phyloP scores from a whole-genome alignment of 2,329 filamentous ascomycete genomes.

The Aspergillus fijiensis region DNA sequence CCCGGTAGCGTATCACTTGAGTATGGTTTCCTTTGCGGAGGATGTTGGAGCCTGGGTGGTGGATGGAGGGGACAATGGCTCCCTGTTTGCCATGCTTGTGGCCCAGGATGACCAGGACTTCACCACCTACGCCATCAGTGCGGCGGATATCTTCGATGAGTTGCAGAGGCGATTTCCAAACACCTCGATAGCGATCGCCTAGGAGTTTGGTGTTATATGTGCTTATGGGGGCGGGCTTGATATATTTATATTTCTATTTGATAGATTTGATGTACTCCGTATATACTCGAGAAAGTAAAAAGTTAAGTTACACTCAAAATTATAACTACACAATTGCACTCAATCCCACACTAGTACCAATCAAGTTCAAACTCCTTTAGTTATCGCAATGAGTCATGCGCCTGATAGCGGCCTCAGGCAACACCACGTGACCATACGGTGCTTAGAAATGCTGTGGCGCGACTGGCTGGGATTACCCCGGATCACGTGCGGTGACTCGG shows the following conservation, averaged over 20 bases:
- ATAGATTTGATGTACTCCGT: too few species aligned
- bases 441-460: neutral
- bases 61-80: neutral
- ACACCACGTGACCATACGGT: neutral
- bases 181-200: neutral
- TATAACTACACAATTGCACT: too few species aligned
- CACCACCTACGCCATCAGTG: neutral
- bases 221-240: too few species aligned
- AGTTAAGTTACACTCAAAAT: too few species aligned
- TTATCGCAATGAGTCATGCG: too few species aligned
- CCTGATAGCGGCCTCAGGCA: neutral
- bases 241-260: too few species aligned
- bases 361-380: too few species aligned
- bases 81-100: neutral
- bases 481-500: neutral
- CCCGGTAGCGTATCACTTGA: neutral
- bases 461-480: neutral
- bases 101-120: neutral
- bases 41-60: neutral
- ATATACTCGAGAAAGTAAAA: too few species aligned
- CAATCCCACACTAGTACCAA: too few species aligned
- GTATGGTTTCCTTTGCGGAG: neutral
- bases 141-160: neutral
- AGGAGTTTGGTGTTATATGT: too few species aligned
- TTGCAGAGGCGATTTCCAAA: neutral